Percentiles rank a stretch among this genome's conserved stretches.
These are phyloP conservation scores for Brettanomyces anomalus DNA, from an alignment of 805 yeast species.

Conservation along the genomic window DNA sequence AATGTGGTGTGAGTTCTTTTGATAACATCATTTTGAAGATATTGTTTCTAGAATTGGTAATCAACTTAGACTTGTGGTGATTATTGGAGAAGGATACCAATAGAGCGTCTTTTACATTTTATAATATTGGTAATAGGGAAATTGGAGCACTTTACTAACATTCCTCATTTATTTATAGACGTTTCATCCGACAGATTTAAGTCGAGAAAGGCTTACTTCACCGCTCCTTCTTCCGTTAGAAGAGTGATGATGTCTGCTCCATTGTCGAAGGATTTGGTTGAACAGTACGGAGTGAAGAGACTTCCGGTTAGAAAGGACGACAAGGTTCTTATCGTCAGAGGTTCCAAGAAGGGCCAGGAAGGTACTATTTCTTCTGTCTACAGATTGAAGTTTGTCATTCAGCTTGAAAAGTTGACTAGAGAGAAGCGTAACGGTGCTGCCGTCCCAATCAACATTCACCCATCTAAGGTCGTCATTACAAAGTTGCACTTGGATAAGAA, in stretches of 20 bases:
- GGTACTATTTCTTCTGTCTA: constrained; percentile 96
- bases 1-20: too few species aligned
- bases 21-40: too few species aligned
- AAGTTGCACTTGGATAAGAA: constrained; percentile 97
- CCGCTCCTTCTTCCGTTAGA: constrained; percentile 93
- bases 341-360: constrained; percentile 99
- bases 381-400: constrained; percentile 97
- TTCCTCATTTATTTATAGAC: constrained; percentile 39
- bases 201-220: constrained; percentile 99
- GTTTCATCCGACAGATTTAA: constrained; percentile 99
- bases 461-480: constrained; percentile 98
- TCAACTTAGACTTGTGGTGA: too few species aligned
- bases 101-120: too few species aligned
- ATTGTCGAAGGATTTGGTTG: constrained; percentile 96
- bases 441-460: constrained; percentile 94
- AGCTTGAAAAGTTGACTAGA: constrained; percentile 93
- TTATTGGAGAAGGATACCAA: too few species aligned
- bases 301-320: constrained; percentile 98
- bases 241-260: constrained; percentile 96
- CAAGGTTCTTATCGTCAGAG: constrained; percentile 92
- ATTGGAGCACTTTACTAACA: not conserved
- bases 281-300: constrained; percentile 91
- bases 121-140: not conserved
- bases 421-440: constrained; percentile 98
- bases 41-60: too few species aligned